phyloP scores from a whole-genome alignment of 768 basidiomycete species.

The Leccinum truebloodii region DNA sequence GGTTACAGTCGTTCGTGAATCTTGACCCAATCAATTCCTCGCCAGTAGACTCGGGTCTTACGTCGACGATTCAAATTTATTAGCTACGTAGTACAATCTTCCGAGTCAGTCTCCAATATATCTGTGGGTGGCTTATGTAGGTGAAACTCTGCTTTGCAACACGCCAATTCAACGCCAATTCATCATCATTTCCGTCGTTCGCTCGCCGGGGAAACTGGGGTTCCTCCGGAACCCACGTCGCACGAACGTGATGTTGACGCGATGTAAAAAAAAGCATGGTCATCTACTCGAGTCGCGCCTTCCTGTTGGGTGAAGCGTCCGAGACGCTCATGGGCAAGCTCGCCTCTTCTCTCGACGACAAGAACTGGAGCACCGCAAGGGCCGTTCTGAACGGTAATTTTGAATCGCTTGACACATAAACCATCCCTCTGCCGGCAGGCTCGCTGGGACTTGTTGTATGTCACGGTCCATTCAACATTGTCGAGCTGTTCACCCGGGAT shows the following conservation, averaged over 20 bases:
- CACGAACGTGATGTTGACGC: constrained; percentile 85
- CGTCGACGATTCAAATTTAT: too few species aligned
- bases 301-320: constrained; percentile 23
- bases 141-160: too few species aligned
- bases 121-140: too few species aligned
- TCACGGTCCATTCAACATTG: too few species aligned
- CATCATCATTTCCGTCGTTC: constrained; percentile 71
- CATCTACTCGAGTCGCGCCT: constrained; percentile 53
- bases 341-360: constrained; percentile 12
- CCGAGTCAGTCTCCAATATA: too few species aligned
- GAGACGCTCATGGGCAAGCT: constrained; percentile 28
- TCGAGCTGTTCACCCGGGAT: too few species aligned
- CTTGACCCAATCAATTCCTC: too few species aligned
- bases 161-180: too few species aligned
- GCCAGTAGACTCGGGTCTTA: too few species aligned
- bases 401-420: not conserved
- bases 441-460: constrained; percentile 5
- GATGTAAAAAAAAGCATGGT: constrained; percentile 74
- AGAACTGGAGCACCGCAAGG: constrained; percentile 17
- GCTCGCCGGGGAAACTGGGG: constrained; percentile 60
- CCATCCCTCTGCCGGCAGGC: not conserved
- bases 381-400: not conserved
- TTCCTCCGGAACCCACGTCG: constrained; percentile 67
- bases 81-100: too few species aligned
- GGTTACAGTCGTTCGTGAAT: too few species aligned